Base-by-base conservation (phyloP, 1,284 basidiomycete species). In the Caloboletus firmus region DNA sequence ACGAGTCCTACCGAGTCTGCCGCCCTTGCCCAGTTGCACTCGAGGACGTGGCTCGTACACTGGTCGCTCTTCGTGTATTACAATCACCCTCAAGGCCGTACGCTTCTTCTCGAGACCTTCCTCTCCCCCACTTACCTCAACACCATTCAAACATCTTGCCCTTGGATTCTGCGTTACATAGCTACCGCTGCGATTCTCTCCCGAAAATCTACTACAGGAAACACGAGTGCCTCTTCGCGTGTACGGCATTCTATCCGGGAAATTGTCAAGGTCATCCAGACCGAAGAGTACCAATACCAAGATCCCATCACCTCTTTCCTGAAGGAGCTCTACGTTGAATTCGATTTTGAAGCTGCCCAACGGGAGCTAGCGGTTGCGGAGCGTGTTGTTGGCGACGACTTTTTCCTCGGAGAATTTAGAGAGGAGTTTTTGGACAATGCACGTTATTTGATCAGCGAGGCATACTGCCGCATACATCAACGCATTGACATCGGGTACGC, bases 61-160 rank as follows among this genome's bases (percentile, higher is more conserved):
- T 99, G 96, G 96, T 93, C 91, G 17, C 85, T 99, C 49, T 99
- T 98, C 73, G 93, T 98, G 60, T 98, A 95, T 77, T 98, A 96
- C 82, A 98, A 98, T 78, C 93, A 98, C 73, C 87, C 87, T 0
- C 84, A 94, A 61, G 95, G 93, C 30, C 87, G 95, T 40, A 91
- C 91, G n/a, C 85, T 93, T 37, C 85, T 99, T 52, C 88, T 99
- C 61, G 97, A 99, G 69, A 93, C 93, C 24, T 99, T 98, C 87
- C 86, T 98, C 65, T 84, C 91, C 22, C 94, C 95, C 2, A 90
- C 92, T 4, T 99, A 98, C 78, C 89, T 99, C 71, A 97, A 97
- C 79, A 98, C 96, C 24, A 95, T 99, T 69, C 97, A 99, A 73
- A 98, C 95, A 0, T 85, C 94, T 3, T 93, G 84, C 60, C 95